Evolutionary conservation across 805 yeast species (phyloP).

Genomic region (Jamesozyma hellenica): DNA sequence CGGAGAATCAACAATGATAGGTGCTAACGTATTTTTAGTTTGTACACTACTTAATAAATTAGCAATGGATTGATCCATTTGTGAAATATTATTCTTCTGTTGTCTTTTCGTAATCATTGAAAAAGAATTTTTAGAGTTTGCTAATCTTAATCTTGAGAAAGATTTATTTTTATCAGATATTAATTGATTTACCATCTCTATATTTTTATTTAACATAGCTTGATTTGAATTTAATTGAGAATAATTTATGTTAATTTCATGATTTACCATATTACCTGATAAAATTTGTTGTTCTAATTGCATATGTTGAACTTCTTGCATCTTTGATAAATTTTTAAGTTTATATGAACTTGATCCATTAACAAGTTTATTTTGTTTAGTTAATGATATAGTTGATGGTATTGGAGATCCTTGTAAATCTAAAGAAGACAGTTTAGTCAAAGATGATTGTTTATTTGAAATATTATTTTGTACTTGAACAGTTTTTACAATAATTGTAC

Average conservation of each 20-base stretch:
- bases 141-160: background rate
- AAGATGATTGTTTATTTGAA: background rate
- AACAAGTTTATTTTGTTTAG: background rate
- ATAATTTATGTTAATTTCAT: too few relatives aligned
- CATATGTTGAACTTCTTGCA: background rate
- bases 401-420: too few relatives aligned
- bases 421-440: background rate
- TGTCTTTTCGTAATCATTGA: conserved; percentile 1
- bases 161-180: background rate
- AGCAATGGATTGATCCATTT: background rate
- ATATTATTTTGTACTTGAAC: conserved; percentile 2
- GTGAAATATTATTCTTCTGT: background rate
- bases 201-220: background rate
- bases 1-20: conserved; percentile 22
- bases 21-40: conserved; percentile 6
- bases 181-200: background rate
- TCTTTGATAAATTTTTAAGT: background rate
- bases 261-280: too few relatives aligned
- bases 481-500: conserved; percentile 20
- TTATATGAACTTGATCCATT: background rate
- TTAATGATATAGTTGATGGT: background rate
- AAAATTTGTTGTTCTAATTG: too few relatives aligned
- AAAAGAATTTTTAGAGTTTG: background rate
- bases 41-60: conserved; percentile 1
- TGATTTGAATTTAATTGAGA: too few relatives aligned